Evolutionary conservation across 2,329 filamentous ascomycete species (phyloP).

Genomic region (Didymella pinodella): DNA sequence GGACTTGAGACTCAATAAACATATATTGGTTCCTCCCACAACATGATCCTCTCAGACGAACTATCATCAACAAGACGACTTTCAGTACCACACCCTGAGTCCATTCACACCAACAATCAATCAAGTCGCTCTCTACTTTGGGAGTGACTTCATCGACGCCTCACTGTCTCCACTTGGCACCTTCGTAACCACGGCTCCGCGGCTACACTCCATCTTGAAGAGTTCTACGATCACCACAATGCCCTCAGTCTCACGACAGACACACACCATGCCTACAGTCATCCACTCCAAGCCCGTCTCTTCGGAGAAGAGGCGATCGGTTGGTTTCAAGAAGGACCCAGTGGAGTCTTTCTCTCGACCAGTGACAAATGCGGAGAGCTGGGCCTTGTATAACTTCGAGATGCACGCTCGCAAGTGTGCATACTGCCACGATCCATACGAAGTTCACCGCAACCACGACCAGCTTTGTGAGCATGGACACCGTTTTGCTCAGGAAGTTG

Average conservation of each 20-base stretch:
- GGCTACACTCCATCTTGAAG: conserved; percentile 44
- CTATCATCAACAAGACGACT: conserved; percentile 17
- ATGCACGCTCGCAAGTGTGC: conserved; percentile 56
- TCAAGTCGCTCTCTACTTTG: conserved; percentile 27
- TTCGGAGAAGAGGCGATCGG: conserved; percentile 45
- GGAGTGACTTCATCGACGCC: conserved; percentile 41
- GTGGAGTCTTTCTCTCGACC: conserved; percentile 53
- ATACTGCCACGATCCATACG: conserved; percentile 56
- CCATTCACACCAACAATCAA: background rate
- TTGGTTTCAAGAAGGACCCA: conserved; percentile 49
- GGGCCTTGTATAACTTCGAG: conserved; percentile 59
- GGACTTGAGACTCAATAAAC: conserved; percentile 34
- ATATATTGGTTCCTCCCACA: conserved; percentile 45
- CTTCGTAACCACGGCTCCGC: conserved; percentile 44
- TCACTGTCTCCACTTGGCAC: conserved; percentile 34
- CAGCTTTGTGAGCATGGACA: conserved; percentile 56
- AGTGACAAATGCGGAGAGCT: conserved; percentile 53
- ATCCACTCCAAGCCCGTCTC: conserved; percentile 40
- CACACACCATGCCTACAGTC: conserved; percentile 46
- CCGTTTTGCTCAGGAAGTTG: conserved; percentile 55
- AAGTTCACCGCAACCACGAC: conserved; percentile 50
- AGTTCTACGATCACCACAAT: conserved; percentile 42
- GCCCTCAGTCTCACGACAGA: conserved; percentile 41
- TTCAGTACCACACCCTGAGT: background rate
- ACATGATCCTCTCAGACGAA: conserved; percentile 29